Conservation (phyloP, 1,139 yeast species). For the Blastobotrys malaysiensis region DNA sequence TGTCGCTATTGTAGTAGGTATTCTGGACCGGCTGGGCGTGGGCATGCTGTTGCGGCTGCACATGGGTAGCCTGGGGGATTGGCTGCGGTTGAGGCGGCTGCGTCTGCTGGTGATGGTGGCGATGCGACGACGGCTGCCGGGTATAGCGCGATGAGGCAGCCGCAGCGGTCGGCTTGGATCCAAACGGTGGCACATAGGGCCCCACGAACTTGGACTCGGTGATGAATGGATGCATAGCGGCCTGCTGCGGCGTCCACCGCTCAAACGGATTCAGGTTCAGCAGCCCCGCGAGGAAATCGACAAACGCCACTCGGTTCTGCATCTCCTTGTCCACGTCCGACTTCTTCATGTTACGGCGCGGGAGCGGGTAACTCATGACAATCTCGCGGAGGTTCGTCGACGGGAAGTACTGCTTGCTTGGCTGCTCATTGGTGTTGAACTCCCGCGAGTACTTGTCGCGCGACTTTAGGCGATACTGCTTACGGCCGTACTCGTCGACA, state of each 20-base stretch:
- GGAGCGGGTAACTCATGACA: constrained; percentile 67
- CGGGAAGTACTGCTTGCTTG: constrained; percentile 79
- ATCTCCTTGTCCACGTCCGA: constrained; percentile 51
- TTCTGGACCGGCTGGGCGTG: not conserved
- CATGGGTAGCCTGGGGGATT: not conserved
- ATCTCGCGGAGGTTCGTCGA: constrained; percentile 70
- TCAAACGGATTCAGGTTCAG: constrained; percentile 85
- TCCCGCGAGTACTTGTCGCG: constrained; percentile 57
- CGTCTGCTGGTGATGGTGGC: constrained; percentile 7
- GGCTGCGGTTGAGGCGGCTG: constrained; percentile 2
- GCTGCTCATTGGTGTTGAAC: constrained; percentile 57
- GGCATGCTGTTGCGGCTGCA: constrained; percentile 2
- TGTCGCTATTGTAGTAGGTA: not conserved
- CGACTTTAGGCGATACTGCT: constrained; percentile 46
- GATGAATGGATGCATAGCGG: constrained; percentile 84
- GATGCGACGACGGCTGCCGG: constrained; percentile 8
- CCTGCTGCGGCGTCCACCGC: constrained; percentile 96
- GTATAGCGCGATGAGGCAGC: not conserved
- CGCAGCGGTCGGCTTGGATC: not conserved
- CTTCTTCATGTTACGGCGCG: constrained; percentile 66
- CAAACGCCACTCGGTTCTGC: constrained; percentile 62
- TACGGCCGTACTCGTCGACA: constrained; percentile 35
- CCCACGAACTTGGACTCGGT: constrained; percentile 38
- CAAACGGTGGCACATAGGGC: constrained; percentile 31
- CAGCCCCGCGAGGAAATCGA: constrained; percentile 74